Percentiles rank a stretch among this genome's conserved stretches.
These are phyloP conservation scores for Aspergillus nidulans DNA, from an alignment of 495 filamentous ascomycete species.

Conservation along the genomic window DNA sequence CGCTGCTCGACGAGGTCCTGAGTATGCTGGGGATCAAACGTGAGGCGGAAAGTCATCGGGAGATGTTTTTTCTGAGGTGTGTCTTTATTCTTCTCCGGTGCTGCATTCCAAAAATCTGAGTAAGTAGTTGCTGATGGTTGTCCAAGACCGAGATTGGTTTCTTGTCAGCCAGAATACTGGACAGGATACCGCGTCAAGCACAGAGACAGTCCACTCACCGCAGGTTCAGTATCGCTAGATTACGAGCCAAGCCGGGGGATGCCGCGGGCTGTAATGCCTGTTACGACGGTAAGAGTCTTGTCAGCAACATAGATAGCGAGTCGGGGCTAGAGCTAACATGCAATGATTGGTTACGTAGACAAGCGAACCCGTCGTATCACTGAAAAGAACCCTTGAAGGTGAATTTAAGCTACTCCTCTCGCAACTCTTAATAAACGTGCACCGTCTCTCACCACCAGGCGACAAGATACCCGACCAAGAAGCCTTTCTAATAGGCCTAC, in stretches of 20 bases:
- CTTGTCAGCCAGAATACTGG: slow-evolving; percentile 25
- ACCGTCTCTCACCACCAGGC: slow-evolving; percentile 16
- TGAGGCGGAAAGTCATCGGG: slow-evolving; percentile 6
- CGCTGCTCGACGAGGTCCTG: slow-evolving; percentile 27
- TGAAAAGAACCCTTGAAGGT: slow-evolving; percentile 13
- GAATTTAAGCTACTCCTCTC: slow-evolving; percentile 30
- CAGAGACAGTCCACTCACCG: slow-evolving; percentile 20
- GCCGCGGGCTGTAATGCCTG: slow-evolving; percentile 13
- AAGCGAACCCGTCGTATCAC: slow-evolving; percentile 8
- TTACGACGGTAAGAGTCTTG: slow-evolving; percentile 18
- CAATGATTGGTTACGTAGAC: slow-evolving; percentile 11
- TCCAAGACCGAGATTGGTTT: slow-evolving; percentile 21
- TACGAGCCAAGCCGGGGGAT: slow-evolving; percentile 7
- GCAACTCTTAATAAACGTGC: slow-evolving; percentile 23
- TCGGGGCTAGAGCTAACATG: neutral
- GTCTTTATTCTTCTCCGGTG: neutral
- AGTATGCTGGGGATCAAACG: slow-evolving; percentile 16
- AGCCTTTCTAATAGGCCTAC: slow-evolving; percentile 26
- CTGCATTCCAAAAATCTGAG: neutral
- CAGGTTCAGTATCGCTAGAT: slow-evolving; percentile 21
- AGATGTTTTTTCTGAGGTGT: slow-evolving; percentile 20
- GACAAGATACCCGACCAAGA: slow-evolving; percentile 33
- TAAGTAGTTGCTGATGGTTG: neutral
- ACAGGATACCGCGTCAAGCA: slow-evolving; percentile 27
- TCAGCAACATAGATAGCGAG: neutral